Evolutionary conservation across 768 basidiomycete species (phyloP).

Genomic region (Calocybe indica): DNA sequence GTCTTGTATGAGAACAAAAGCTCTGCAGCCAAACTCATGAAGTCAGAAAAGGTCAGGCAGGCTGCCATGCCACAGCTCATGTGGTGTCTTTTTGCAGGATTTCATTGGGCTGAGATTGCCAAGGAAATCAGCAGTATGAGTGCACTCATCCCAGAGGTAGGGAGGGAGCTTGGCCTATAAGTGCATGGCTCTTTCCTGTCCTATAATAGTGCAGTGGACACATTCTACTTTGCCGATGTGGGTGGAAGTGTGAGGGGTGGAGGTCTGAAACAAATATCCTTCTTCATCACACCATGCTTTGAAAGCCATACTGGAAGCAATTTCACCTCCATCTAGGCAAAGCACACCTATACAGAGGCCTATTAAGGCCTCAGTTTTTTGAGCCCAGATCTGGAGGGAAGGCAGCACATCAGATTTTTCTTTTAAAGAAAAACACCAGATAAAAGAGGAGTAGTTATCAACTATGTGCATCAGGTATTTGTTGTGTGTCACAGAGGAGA

Average conservation of each 20-base stretch:
- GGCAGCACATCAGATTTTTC: constrained; percentile 18
- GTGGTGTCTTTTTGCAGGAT: constrained; percentile 8
- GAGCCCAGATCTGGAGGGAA: constrained; percentile 22
- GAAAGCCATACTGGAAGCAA: constrained; percentile 8
- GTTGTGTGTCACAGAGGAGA: constrained; percentile 15
- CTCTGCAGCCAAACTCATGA: constrained; percentile 24
- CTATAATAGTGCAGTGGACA: constrained; percentile 23
- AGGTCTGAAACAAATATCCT: constrained; percentile 11
- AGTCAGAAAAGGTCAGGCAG: constrained; percentile 23
- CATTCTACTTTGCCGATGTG: constrained; percentile 29
- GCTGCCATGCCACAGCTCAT: constrained; percentile 12
- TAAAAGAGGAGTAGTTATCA: constrained; percentile 22
- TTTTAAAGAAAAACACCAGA: constrained; percentile 26
- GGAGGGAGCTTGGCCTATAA: constrained; percentile 14
- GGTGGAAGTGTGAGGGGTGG: constrained; percentile 22
- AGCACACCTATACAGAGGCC: constrained; percentile 9
- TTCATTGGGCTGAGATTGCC: not conserved
- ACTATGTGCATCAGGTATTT: constrained; percentile 19
- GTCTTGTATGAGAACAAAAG: constrained; percentile 28
- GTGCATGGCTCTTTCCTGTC: constrained; percentile 18
- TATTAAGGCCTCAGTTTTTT: constrained; percentile 13
- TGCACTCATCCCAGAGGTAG: constrained; percentile 16
- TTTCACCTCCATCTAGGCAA: constrained; percentile 18
- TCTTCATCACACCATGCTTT: constrained; percentile 6
- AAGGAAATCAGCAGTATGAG: constrained; percentile 10